phyloP scores from a whole-genome alignment of 2,329 filamentous ascomycete species.

The Hirsutella rhossiliensis region DNA sequence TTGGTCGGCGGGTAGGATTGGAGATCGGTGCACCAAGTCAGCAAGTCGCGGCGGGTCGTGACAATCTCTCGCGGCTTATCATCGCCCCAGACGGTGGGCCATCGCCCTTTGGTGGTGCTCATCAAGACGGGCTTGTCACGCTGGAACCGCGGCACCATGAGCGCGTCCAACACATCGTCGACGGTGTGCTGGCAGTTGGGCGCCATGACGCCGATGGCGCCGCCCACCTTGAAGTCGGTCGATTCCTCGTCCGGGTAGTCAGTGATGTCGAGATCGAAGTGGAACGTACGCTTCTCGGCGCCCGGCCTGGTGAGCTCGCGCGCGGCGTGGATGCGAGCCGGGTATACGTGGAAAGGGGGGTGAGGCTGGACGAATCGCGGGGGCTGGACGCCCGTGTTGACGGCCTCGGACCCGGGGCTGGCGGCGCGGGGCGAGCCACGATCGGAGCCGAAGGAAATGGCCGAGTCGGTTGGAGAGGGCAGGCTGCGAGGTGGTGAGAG shows the following conservation, averaged over 20 bases:
- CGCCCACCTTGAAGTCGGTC: constrained; percentile 91
- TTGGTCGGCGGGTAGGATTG: constrained; percentile 90
- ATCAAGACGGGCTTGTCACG: constrained; percentile 75
- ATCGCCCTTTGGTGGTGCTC: constrained; percentile 69
- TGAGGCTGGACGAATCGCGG: constrained; percentile 89
- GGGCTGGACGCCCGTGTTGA: constrained; percentile 56
- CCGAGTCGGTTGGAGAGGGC: constrained; percentile 36
- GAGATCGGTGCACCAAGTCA: constrained; percentile 92
- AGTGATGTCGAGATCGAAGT: constrained; percentile 94
- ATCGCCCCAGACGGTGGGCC: constrained; percentile 97
- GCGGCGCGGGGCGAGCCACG: constrained; percentile 6
- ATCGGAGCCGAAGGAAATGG: constrained; percentile 26
- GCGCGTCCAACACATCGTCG: constrained; percentile 70
- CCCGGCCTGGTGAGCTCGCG: constrained; percentile 79
- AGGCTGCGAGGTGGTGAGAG: constrained; percentile 25
- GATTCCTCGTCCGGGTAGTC: constrained; percentile 79
- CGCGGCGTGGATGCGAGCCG: constrained; percentile 73
- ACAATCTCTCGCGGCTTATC: constrained; percentile 75
- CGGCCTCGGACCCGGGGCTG: constrained; percentile 12
- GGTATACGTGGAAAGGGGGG: constrained; percentile 82
- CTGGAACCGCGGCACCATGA: constrained; percentile 69
- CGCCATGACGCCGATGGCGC: constrained; percentile 85
- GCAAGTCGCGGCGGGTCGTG: constrained; percentile 80
- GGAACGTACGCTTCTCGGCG: constrained; percentile 92
- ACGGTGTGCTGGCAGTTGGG: constrained; percentile 70